A percentile compares a stretch with the other conserved stretches of the same genome.
Evolutionary conservation across 805 yeast genomes (phyloP).

Genomic region (Candida awuae): DNA sequence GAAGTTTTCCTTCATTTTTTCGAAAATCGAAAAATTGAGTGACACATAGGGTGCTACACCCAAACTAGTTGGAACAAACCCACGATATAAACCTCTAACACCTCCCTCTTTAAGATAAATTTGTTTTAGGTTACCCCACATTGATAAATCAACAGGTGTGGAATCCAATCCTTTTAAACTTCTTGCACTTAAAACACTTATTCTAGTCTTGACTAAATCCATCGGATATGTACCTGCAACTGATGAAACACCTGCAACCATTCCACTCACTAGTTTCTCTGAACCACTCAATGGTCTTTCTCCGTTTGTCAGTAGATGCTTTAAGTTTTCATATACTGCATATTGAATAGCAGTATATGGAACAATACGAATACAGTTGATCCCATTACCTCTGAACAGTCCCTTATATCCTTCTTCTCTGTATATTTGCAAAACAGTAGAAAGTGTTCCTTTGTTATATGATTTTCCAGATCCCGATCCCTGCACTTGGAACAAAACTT

Average conservation of each 20-base stretch:
- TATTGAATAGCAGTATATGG: constrained; percentile 96
- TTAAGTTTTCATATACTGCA: constrained; percentile 66
- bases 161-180: constrained; percentile 35
- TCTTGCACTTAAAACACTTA: constrained; percentile 80
- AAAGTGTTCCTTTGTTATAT: constrained; percentile 59
- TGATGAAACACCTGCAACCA: constrained; percentile 70
- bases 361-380: constrained; percentile 81
- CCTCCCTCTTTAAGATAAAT: constrained; percentile 83
- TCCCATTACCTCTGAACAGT: constrained; percentile 80
- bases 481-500: constrained; percentile 85
- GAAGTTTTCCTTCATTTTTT: constrained; percentile 54
- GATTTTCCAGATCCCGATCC: constrained; percentile 31
- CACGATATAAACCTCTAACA: constrained; percentile 65
- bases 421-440: constrained; percentile 73
- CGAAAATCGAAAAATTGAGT: constrained; percentile 84
- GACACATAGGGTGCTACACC: constrained; percentile 98
- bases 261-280: constrained; percentile 69
- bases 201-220: constrained; percentile 83
- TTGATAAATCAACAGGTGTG: constrained; percentile 56
- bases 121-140: constrained; percentile 43
- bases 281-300: constrained; percentile 37
- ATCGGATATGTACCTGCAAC: constrained; percentile 85
- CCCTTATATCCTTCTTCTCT: constrained; percentile 90
- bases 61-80: constrained; percentile 80
- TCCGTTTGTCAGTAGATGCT: constrained; percentile 29